These are phyloP conservation scores for Saturnispora silvae DNA, from an alignment of 805 yeast species.

Conservation along the genomic window DNA sequence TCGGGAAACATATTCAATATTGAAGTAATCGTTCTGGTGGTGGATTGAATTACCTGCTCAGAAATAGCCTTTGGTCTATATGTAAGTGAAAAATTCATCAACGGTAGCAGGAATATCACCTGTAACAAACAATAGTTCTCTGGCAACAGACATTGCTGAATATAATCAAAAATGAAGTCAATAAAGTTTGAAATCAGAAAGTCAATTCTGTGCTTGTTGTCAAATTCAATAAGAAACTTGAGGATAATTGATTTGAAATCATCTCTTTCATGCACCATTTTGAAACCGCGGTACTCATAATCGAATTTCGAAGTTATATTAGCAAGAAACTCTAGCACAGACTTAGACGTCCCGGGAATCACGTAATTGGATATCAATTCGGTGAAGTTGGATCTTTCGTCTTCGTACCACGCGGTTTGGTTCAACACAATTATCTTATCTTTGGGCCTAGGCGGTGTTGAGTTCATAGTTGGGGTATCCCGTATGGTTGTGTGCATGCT, in stretches of 20 bases:
- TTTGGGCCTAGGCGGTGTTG: neutral
- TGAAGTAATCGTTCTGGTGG: slow-evolving; percentile 20
- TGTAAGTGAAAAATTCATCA: slow-evolving; percentile 43
- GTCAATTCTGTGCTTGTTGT: slow-evolving; percentile 38
- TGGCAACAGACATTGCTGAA: slow-evolving; percentile 15
- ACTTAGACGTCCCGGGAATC: slow-evolving; percentile 26
- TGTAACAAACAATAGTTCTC: slow-evolving; percentile 23
- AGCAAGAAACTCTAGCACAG: slow-evolving; percentile 27
- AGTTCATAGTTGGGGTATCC: neutral
- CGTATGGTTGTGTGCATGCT: neutral
- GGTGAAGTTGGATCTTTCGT: slow-evolving; percentile 31
- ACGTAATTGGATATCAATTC: slow-evolving; percentile 26
- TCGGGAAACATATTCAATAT: slow-evolving; percentile 18
- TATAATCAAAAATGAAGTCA: slow-evolving; percentile 24
- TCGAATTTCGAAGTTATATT: slow-evolving; percentile 24
- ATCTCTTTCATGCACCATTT: slow-evolving; percentile 21
- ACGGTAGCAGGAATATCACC: slow-evolving; percentile 50
- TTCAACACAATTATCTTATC: slow-evolving; percentile 19
- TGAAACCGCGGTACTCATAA: slow-evolving; percentile 18
- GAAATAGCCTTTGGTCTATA: slow-evolving; percentile 57
- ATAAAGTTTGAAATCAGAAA: slow-evolving; percentile 35
- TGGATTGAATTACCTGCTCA: slow-evolving; percentile 25
- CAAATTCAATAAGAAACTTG: slow-evolving; percentile 33
- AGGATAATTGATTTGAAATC: slow-evolving; percentile 27
- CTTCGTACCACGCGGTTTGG: slow-evolving; percentile 25